Evolutionary conservation across 1,284 basidiomycete genomes (phyloP).

Genomic region (Puccinia hordei): DNA sequence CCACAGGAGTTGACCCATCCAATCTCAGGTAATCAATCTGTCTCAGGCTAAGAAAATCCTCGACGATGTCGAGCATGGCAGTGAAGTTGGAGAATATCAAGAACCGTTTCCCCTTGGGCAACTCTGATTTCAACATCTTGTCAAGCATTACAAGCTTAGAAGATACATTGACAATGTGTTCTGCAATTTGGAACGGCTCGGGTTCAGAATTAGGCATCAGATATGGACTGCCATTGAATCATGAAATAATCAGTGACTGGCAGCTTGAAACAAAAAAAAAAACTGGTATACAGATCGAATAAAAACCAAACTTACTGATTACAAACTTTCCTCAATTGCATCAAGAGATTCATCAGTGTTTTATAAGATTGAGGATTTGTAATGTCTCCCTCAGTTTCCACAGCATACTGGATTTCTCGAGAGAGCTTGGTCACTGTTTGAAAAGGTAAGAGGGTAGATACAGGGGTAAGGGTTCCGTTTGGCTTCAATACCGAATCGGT

Average conservation of each 20-base stretch:
- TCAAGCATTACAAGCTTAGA: slow-evolving; percentile 58
- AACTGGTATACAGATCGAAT: background rate
- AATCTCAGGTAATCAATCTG: slow-evolving; percentile 52
- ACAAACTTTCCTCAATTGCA: slow-evolving; percentile 66
- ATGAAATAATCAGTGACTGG: background rate
- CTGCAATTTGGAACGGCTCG: slow-evolving; percentile 64
- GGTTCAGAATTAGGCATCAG: slow-evolving; percentile 65
- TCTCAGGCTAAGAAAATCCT: slow-evolving; percentile 53
- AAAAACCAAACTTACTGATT: slow-evolving; percentile 62
- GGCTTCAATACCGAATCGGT: slow-evolving; percentile 59
- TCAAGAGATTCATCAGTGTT: slow-evolving; percentile 66
- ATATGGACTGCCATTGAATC: slow-evolving; percentile 62
- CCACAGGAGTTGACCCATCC: slow-evolving; percentile 59
- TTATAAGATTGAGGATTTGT: slow-evolving; percentile 59
- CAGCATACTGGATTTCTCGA: slow-evolving; percentile 25
- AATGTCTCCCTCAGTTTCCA: slow-evolving; percentile 2
- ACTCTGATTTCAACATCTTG: slow-evolving; percentile 53
- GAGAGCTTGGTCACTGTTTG: slow-evolving; percentile 59
- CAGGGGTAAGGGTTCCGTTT: background rate
- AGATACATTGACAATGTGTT: slow-evolving; percentile 66
- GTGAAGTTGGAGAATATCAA: slow-evolving; percentile 64
- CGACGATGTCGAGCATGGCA: slow-evolving; percentile 54
- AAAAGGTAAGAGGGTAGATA: slow-evolving; percentile 55
- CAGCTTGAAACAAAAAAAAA: background rate
- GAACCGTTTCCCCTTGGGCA: slow-evolving; percentile 54